Percentiles rank a stretch among this genome's conserved stretches.
Evolutionary conservation across 495 filamentous ascomycete species (phyloP).

Genomic region (Trichoderma erinaceum): DNA sequence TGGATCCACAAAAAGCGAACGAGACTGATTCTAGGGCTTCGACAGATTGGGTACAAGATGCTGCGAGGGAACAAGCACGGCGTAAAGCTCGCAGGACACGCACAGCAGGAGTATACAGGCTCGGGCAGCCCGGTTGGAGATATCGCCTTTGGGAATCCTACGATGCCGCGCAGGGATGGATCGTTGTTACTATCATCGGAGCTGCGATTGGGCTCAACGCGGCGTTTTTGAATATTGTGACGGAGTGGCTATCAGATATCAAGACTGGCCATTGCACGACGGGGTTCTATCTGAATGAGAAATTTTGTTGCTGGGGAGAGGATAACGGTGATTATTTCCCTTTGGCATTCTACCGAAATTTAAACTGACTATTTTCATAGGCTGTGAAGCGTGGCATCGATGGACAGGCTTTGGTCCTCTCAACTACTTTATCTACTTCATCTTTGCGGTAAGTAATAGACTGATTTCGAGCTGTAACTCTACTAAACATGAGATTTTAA

Average conservation of each 20-base stretch:
- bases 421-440: slow-evolving; percentile 85
- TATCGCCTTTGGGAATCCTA: slow-evolving; percentile 79
- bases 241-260: slow-evolving; percentile 94
- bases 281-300: slow-evolving; percentile 95
- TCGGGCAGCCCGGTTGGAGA: slow-evolving; percentile 71
- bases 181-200: slow-evolving; percentile 92
- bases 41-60: slow-evolving; percentile 94
- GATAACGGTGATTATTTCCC: slow-evolving; percentile 59
- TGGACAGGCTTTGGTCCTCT: slow-evolving; percentile 75
- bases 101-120: slow-evolving; percentile 67
- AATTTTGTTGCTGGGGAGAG: slow-evolving; percentile 97
- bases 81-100: slow-evolving; percentile 68
- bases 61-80: slow-evolving; percentile 79
- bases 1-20: background rate
- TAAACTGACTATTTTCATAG: slow-evolving; percentile 37
- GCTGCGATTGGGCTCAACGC: slow-evolving; percentile 89
- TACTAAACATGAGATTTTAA: background rate
- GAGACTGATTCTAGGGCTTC: background rate
- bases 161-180: slow-evolving; percentile 96
- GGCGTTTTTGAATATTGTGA: slow-evolving; percentile 89
- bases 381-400: slow-evolving; percentile 81
- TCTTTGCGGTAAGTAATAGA: slow-evolving; percentile 63
- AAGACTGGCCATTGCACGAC: slow-evolving; percentile 92
- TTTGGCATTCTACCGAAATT: background rate
- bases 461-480: background rate